Base-by-base conservation (phyloP, 1,139 yeast species). In the Yamadazyma songkhlaensis region DNA sequence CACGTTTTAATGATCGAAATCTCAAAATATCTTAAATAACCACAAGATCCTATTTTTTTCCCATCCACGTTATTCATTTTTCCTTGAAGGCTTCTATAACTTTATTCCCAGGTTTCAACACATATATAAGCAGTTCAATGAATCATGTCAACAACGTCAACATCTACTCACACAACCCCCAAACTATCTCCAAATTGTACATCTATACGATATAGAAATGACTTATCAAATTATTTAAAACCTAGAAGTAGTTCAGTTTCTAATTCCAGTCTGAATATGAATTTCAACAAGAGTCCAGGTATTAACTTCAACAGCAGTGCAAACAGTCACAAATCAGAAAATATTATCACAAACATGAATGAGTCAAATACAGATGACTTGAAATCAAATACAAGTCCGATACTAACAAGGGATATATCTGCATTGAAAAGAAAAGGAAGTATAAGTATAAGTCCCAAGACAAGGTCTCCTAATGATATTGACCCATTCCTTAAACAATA, bases 131-230 rank as follows among this genome's bases (percentile, higher is more conserved):
- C 20, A 17, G 6, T 4, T 17, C 32, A 9, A 23, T 23, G 11
- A 7, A 31, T 12, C 37, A 47, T 47, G 35, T 43, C 50, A 13
- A 44, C 48, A 23, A 44, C 49, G 2, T 41, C 48, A 28, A 45
- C 49, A 6, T 40, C 47, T 2, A 42, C 47, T 23, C 46, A 43
- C n/a, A 46, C 43, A 10, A 46, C 49, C 1, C 47, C 50, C 11
- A 39, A 40, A 17, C 32, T 46, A 24, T 47, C 50, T 6, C 50
- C 50, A 23, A 44, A 38, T 25, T 17, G 31, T 21, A 25, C 34
- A 20, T 31, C 35, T 10, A 39, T 35, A 32, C 39, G 39, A 31
- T 36, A 24, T 13, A 34, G 27, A 28, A 31, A 23, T n/a, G 39
- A 32, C 26, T 24, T 36, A 3, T 25, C 38, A 7, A 32, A 14